Evolutionary conservation across 2,329 filamentous ascomycete genomes (phyloP), one percentile per base, ranked within the genome.

Genomic region (Chrysoporthe deuterocubensis): DNA sequence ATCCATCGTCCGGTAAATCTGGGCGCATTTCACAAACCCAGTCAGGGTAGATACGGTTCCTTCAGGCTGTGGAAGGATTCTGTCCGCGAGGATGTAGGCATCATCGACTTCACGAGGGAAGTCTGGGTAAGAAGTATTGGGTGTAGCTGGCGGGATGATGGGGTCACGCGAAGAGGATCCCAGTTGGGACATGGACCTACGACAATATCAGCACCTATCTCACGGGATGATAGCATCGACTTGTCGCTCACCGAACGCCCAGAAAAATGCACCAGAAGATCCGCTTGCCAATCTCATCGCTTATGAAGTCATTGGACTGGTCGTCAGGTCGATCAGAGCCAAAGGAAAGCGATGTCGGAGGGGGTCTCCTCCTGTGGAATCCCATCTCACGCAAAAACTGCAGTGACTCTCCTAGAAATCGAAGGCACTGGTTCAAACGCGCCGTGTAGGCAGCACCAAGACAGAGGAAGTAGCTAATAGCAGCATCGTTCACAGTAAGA

Each of bases 181-280:
- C 21, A 96, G 81, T 75, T 97, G 93, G 66, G 91, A 87, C 77
- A 96, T 88, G 0, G 92, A 92, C 70, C 90, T 92, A 63, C 40
- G 65, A 60, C 7, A 4, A 57, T 56, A 68, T 76, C 66, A 77
- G 69, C 21, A 59, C 54, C 18, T n/a, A 2, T 6, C 26, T 26
- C 26, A 26, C 26, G 34, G 4, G 3, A 43, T 13, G 18, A 65
- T 54, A 56, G 46, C 5, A 21, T 9, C 46, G 7, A 60, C 13
- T 9, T 8, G 16, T 11, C 46, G 16, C 81, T 71, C 79, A 90
- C 86, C 90, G 85, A 69, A 92, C 87, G 44, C 90, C 90, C 5
- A 94, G 87, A 70, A 96, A 89, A 72, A 94, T 85, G 32, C 92
- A 90, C 90, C 94, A 97, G 77, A 96, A 97, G 52, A 97, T 89